A percentile compares a stretch with the other conserved stretches of the same genome.
phyloP scores from a whole-genome alignment of 2,329 filamentous ascomycete species.

The Cercospora brassicicola region DNA sequence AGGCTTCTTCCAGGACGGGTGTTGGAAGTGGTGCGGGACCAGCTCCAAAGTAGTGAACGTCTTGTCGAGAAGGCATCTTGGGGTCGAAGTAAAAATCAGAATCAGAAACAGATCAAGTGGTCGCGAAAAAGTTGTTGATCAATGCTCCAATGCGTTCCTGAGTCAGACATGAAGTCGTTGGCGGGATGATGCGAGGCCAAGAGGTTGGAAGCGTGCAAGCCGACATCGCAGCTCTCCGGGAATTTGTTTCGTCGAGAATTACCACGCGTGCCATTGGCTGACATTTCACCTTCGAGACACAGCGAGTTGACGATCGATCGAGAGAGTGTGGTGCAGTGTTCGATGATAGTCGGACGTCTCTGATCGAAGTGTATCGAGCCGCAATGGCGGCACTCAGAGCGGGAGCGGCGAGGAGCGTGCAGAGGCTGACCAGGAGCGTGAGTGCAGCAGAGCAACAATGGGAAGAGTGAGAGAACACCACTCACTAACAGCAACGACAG shows the following conservation, averaged over 20 bases:
- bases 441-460: constrained; percentile 9
- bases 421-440: constrained; percentile 27
- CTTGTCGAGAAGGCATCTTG: constrained; percentile 68
- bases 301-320: neutral
- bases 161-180: neutral
- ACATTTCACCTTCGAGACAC: neutral
- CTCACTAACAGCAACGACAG: constrained; percentile 9
- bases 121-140: neutral
- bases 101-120: neutral
- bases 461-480: neutral
- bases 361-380: neutral
- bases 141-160: neutral
- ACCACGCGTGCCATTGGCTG: constrained; percentile 24
- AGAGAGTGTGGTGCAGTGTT: neutral
- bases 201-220: neutral
- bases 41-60: constrained; percentile 84
- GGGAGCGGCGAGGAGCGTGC: constrained; percentile 23
- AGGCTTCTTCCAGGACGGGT: constrained; percentile 72
- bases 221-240: constrained; percentile 11
- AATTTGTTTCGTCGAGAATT: constrained; percentile 11
- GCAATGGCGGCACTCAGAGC: constrained; percentile 28
- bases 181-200: constrained; percentile 1
- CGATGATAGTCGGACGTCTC: neutral
- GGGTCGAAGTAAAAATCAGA: neutral
- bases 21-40: constrained; percentile 87